phyloP scores from a whole-genome alignment of 768 basidiomycete species.

The Suillus occidentalis region DNA sequence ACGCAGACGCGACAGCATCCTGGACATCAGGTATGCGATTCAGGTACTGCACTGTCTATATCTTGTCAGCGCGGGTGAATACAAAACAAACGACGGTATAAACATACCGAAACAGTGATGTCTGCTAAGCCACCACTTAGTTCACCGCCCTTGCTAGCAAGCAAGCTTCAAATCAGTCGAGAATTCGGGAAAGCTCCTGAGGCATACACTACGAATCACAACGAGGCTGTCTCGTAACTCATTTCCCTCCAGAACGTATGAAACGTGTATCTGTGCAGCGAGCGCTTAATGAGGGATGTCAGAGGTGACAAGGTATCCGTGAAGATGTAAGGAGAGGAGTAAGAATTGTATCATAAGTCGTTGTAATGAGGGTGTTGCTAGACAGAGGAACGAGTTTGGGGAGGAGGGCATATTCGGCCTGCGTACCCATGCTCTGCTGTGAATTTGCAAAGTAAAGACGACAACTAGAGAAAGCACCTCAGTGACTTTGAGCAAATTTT shows the following conservation, averaged over 20 bases:
- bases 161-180: constrained; percentile 75
- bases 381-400: background rate
- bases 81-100: background rate
- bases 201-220: constrained; percentile 49
- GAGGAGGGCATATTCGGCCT: constrained; percentile 45
- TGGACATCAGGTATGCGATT: constrained; percentile 70
- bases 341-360: constrained; percentile 46
- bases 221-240: constrained; percentile 73
- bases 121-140: constrained; percentile 64
- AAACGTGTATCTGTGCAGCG: constrained; percentile 74
- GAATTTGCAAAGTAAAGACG: background rate
- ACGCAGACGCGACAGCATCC: constrained; percentile 54
- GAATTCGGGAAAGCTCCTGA: constrained; percentile 60
- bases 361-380: background rate
- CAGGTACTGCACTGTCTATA: constrained; percentile 69
- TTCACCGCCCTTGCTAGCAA: constrained; percentile 43
- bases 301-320: constrained; percentile 63
- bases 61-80: background rate
- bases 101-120: constrained; percentile 50
- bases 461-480: constrained; percentile 45
- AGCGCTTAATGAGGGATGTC: constrained; percentile 66
- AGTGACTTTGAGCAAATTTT: constrained; percentile 60
- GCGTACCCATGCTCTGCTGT: background rate
- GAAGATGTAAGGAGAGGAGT: constrained; percentile 67
- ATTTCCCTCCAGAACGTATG: constrained; percentile 67